Conservation (phyloP, 352 stramenopile genomes). For the Pythium guiyangense region DNA sequence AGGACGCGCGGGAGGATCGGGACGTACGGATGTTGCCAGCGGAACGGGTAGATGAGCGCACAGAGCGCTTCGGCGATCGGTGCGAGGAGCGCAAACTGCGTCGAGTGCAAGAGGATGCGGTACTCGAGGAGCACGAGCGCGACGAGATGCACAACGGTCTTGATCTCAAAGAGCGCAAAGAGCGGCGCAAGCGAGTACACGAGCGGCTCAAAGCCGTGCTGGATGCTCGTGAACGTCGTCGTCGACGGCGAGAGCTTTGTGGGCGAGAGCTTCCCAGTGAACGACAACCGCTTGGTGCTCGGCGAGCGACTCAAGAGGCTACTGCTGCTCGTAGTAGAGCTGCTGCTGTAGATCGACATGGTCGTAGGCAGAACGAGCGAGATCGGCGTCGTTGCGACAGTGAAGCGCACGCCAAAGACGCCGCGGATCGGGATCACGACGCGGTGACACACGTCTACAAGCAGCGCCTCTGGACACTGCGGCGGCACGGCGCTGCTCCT, state of each 20-base stretch:
- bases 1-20: constrained; percentile 75
- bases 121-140: constrained; percentile 74
- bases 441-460: constrained; percentile 50
- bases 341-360: constrained; percentile 43
- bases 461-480: constrained; percentile 20
- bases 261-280: constrained; percentile 26
- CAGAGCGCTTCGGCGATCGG: constrained; percentile 72
- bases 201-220: constrained; percentile 54
- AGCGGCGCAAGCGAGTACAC: constrained; percentile 66
- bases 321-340: no score
- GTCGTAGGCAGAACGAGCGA: constrained; percentile 46
- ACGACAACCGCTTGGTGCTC: constrained; percentile 2
- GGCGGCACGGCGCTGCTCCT: no score
- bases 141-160: constrained; percentile 64
- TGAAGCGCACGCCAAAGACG: constrained; percentile 61
- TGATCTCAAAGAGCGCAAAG: constrained; percentile 74
- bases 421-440: constrained; percentile 58
- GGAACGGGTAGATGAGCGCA: constrained; percentile 80
- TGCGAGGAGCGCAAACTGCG: constrained; percentile 67
- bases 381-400: constrained; percentile 26
- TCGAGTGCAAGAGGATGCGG: constrained; percentile 73
- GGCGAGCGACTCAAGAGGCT: neutral
- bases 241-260: constrained; percentile 24
- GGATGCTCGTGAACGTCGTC: constrained; percentile 41
- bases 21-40: constrained; percentile 84